Evolutionary conservation across 805 yeast genomes (phyloP), one percentile per base, ranked within the genome.

Genomic region (Starmera dryadoides): DNA sequence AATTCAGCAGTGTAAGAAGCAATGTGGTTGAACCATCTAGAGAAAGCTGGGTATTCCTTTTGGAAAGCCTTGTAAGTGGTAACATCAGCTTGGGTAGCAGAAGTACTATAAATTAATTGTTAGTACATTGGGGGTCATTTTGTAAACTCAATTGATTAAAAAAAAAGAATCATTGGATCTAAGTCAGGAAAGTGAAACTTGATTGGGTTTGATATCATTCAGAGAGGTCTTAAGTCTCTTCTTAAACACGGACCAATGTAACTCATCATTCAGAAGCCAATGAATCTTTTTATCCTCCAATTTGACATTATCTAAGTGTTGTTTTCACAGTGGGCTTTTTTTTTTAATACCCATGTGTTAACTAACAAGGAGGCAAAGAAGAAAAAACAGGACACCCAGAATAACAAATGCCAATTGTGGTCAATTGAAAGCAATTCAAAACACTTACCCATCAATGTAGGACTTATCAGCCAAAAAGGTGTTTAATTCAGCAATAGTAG

Each of bases 11-110:
- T 74, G 79, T 79, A 85, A 47, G 96, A 81, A 67, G 95, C 93
- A 64, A 91, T 84, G 85, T 91, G 97, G 83, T 86, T 86, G 79
- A 84, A 87, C 97, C 97, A 93, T 79, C 98, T 89, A 64, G 96
- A 72, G 64, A 88, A 88, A 69, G 85, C 81, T 69, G 97, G 96
- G 86, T 71, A 91, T 69, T 82, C 70, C 60, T 75, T 63, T 76
- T 88, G 88, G 84, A 81, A 91, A 71, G 96, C 88, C 77, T 86
- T 79, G 91, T 81, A 91, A 60, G 78, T 87, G 58, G 89, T 67
- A 50, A 85, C 98, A 66, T 91, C 98, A 64, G 96, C 96, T 74
- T 87, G 96, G 59, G 97, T 73, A 53, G 96, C 94, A 59, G 87
- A 66, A 55, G 88, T 70, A 71, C 95, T 86, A 49, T 45, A 30